Percentiles rank a stretch among this genome's conserved stretches.
These are phyloP conservation scores for Phytophthora kernoviae DNA, from an alignment of 352 stramenopile genomes.

Conservation along the genomic window DNA sequence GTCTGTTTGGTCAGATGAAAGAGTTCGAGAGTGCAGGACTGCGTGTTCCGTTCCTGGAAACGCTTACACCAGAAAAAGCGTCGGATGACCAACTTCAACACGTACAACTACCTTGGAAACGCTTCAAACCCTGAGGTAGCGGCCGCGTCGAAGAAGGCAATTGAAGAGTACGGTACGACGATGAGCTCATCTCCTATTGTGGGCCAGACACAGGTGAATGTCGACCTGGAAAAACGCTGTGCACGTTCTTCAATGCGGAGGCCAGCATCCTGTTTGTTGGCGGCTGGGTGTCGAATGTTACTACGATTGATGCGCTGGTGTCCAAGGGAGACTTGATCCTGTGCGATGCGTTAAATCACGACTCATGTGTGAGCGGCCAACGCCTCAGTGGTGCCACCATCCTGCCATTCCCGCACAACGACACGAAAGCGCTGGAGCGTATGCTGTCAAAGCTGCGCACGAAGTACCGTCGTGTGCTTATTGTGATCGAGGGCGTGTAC, in stretches of 20 bases:
- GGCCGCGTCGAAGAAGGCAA: constrained; percentile 57
- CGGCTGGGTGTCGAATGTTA: constrained; percentile 81
- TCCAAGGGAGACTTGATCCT: constrained; percentile 78
- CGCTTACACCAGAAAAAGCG: constrained; percentile 71
- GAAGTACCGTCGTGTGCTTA: constrained; percentile 78
- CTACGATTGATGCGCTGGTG: constrained; percentile 76
- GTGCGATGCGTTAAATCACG: constrained; percentile 81
- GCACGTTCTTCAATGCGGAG: constrained; percentile 66
- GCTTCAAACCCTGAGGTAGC: constrained; percentile 60
- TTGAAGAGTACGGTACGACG: constrained; percentile 75
- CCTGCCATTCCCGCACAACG: constrained; percentile 80
- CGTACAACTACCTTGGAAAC: constrained; percentile 87
- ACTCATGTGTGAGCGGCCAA: constrained; percentile 80
- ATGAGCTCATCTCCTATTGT: constrained; percentile 87
- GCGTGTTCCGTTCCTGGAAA: constrained; percentile 71
- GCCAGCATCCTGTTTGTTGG: constrained; percentile 69
- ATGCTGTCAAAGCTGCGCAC: constrained; percentile 72
- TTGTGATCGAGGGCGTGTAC: constrained; percentile 71
- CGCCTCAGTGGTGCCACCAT: constrained; percentile 80
- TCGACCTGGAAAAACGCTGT: constrained; percentile 69
- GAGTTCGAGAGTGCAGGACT: constrained; percentile 77
- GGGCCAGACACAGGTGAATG: constrained; percentile 72
- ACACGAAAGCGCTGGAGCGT: constrained; percentile 70
- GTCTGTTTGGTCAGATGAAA: constrained; percentile 70
- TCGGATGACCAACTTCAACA: constrained; percentile 86